phyloP scores from a whole-genome alignment of 169 alveolate genomes.

The Eimeria maxima region DNA sequence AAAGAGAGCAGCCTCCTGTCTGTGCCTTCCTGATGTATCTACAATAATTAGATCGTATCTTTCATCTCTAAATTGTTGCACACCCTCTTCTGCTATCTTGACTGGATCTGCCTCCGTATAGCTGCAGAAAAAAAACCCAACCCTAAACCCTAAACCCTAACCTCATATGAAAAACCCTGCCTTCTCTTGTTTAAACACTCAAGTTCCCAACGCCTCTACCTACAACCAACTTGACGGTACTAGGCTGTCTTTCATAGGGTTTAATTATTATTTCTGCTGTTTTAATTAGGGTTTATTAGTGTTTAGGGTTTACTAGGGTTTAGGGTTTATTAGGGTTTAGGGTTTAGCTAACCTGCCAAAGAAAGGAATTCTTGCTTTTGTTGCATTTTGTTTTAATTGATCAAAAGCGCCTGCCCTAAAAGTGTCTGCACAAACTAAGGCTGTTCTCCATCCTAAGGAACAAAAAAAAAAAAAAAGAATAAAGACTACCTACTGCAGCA shows the following conservation, averaged over 20 bases:
- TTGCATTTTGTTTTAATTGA: conserved; percentile 99
- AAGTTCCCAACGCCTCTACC: no score
- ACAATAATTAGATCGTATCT: conserved; percentile 98
- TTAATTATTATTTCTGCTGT: not conserved
- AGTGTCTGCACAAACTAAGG: conserved; percentile 99
- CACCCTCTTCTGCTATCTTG: conserved; percentile 99
- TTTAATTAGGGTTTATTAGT: no score
- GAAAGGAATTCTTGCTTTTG: conserved; percentile 99
- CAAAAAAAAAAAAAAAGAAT: not conserved
- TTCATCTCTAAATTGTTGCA: conserved; percentile 96
- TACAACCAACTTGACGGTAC: no score
- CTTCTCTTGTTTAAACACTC: not conserved
- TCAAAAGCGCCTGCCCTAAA: conserved; percentile 99
- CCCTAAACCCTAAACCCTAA: conserved; percentile 46
- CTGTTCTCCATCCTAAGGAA: conserved; percentile 97
- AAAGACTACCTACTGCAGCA: not conserved
- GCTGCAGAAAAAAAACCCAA: conserved; percentile 79
- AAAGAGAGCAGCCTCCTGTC: conserved; percentile 98
- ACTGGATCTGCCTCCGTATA: conserved; percentile 99
- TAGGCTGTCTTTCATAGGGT: no score
- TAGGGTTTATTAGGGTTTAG: conserved; percentile 17
- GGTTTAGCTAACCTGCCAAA: conserved; percentile 94
- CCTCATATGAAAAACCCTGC: conserved; percentile 35
- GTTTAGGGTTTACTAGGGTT: no score
- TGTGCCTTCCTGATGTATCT: conserved; percentile 99